Base-by-base conservation (phyloP, 2,329 filamentous ascomycete genomes). In the Colletotrichum kahawae region DNA sequence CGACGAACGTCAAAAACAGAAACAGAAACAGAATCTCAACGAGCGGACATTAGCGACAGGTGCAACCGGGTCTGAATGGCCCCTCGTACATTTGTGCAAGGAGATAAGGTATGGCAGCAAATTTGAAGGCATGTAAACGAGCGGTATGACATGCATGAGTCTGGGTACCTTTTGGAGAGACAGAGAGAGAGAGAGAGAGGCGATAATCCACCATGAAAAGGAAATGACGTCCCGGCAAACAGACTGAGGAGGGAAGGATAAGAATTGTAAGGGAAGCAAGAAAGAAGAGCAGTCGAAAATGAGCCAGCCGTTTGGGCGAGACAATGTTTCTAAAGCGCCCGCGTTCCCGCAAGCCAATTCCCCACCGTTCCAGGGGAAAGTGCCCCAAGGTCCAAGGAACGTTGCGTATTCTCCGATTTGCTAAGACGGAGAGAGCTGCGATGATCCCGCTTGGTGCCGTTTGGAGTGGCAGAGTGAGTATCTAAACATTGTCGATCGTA, bases 291-390 rank as follows among this genome's bases (percentile, higher is more conserved):
- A 54, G 54, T 21, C 43, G 51, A 38, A 13, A 59, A 21, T 43
- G 66, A 75, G 56, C 72, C 72, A 48, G 69, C 43, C 56, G 63
- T 67, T 72, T 54, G 69, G 73, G 70, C 69, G 48, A 75, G 69
- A 75, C 73, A 72, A 27, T 68, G 57, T 75, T 75, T 75, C 73
- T 64, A 24, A 68, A 65, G 34, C 63, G 48, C 69, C 69, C 57
- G 48, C 63, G 33, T 48, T 72, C 69, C 73, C 64, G 70, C 33
- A 70, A 68, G 70, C 34, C 73, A 66, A 75, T 73, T 68, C 69
- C 72, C 69, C 69, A 64, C 64, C 73, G 34, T 72, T 67, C 43
- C 29, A 59, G 57, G 60, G 33, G 36, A 29, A 51, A 38, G 29
- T 54, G n/a, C 33, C 66, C 27, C 59, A 64, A 48, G 4, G 43